phyloP scores from a whole-genome alignment of 306 rosid genomes.

The Hylodesmum podocarpum region DNA sequence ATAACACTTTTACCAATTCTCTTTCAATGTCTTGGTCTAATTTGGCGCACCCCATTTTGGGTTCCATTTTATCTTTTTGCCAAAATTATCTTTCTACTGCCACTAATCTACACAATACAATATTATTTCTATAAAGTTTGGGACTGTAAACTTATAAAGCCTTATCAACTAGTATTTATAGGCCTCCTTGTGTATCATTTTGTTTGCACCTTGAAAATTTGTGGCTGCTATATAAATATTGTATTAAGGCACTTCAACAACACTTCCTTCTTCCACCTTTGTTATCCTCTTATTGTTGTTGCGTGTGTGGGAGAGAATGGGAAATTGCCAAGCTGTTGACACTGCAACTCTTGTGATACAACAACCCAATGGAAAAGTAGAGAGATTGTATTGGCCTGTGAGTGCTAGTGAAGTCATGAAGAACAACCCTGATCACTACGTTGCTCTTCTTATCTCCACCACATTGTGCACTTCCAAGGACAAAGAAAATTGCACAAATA shows the following conservation, averaged over 20 bases:
- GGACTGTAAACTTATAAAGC: not conserved
- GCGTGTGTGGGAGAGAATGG: conserved; percentile 51
- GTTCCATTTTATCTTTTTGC: conserved; percentile 25
- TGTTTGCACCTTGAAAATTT: conserved; percentile 20
- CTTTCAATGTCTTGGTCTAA: conserved; percentile 13
- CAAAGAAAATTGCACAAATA: conserved; percentile 27
- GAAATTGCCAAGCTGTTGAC: conserved; percentile 98
- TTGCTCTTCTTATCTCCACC: conserved; percentile 93
- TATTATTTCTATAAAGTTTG: conserved; percentile 20
- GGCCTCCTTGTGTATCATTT: not conserved
- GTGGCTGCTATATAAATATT: conserved; percentile 33
- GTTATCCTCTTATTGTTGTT: not conserved
- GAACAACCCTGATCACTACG: conserved; percentile 89
- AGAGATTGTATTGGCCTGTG: conserved; percentile 71
- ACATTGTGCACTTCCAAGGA: conserved; percentile 59
- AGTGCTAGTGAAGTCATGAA: conserved; percentile 86
- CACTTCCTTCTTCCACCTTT: conserved; percentile 21
- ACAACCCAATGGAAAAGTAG: conserved; percentile 87
- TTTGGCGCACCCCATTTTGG: conserved; percentile 32
- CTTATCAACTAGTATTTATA: conserved; percentile 24
- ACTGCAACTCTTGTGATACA: conserved; percentile 87
- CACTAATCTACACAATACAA: not conserved
- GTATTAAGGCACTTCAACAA: not conserved
- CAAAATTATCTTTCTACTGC: not conserved
- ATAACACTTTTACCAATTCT: not conserved